phyloP scores from a whole-genome alignment of 1,284 basidiomycete species.

The Coniophora puteana region DNA sequence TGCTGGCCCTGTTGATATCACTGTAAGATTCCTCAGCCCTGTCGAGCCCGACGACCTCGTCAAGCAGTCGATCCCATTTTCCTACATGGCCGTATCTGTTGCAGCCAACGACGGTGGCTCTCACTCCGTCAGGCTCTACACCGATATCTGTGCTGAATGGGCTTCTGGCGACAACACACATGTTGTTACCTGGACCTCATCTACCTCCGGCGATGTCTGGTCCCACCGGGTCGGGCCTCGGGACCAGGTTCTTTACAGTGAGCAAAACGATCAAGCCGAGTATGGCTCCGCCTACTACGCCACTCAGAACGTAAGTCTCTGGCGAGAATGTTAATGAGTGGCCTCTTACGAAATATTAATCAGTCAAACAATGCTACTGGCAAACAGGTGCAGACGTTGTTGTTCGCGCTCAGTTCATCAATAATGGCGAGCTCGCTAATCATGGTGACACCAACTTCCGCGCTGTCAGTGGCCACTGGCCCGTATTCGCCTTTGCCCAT shows the following conservation, averaged over 20 bases:
- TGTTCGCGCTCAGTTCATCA: slow-evolving; percentile 56
- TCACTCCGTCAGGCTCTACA: slow-evolving; percentile 59
- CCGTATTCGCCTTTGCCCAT: slow-evolving; percentile 60
- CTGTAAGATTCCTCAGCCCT: slow-evolving; percentile 61
- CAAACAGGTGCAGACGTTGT: slow-evolving; percentile 56
- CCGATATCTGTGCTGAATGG: slow-evolving; percentile 67
- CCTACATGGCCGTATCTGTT: slow-evolving; percentile 56
- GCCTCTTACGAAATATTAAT: slow-evolving; percentile 2
- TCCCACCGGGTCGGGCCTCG: slow-evolving; percentile 58
- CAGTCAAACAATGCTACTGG: slow-evolving; percentile 50
- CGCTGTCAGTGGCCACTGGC: slow-evolving; percentile 56
- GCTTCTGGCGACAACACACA: slow-evolving; percentile 54
- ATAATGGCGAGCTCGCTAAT: slow-evolving; percentile 49
- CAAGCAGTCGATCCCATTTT: slow-evolving; percentile 58
- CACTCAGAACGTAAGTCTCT: slow-evolving; percentile 37
- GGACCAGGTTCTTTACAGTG: slow-evolving; percentile 43
- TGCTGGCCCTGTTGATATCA: slow-evolving; percentile 63
- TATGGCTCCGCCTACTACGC: slow-evolving; percentile 64
- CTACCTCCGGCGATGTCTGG: slow-evolving; percentile 41
- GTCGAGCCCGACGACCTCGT: slow-evolving; percentile 61
- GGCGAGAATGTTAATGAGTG: neutral
- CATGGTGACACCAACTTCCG: slow-evolving; percentile 57
- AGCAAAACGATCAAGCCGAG: slow-evolving; percentile 57
- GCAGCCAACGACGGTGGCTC: slow-evolving; percentile 48
- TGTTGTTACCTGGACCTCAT: slow-evolving; percentile 49